Evolutionary conservation across 805 yeast species (phyloP), one percentile per base, ranked within the genome.

Genomic region (Candida stauntonica): DNA sequence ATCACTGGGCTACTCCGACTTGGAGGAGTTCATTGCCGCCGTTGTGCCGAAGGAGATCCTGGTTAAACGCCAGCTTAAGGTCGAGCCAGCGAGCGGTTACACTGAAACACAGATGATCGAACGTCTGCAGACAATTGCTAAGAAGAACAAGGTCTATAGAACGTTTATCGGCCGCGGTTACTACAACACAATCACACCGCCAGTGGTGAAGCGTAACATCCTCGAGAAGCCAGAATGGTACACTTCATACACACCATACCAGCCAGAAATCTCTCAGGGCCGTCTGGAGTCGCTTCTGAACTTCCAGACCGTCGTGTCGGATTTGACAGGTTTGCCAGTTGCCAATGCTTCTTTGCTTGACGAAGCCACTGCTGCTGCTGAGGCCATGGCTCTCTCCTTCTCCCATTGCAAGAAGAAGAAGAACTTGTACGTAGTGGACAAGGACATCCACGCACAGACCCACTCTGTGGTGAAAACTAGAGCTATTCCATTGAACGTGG

Each of bases 171-270:
- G 99, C 46, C 85, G 86, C 60, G 99, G 99, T 29, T 93, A 91
- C 63, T 84, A 86, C 51, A 95, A 95, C 42, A 91, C 98, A 1
- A 70, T 75, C 36, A 68, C 86, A 32, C 99, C 99, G 0, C 83
- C 95, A 2, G 96, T 91, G 26, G 85, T 93, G 51, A 94, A 86
- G 67, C 79, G 99, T 60, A 93, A 93, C 55, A 63, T 93, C 42
- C 67, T 93, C 41, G 99, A 93, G 63, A 78, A 82, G 45, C 99
- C 99, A 5, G 96, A 88, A 58, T 93, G 99, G 99, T 93, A 93
- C 70, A 93, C 99, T 16, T 87, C 97, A 1, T 93, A 93, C 61
- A 93, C 99, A 17, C 99, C 99, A 26, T 93, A 93, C 62, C 99
- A 93, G 67, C 96, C 99, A 1, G 99, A 93, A 62, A 89, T 93